Conservation (phyloP, 768 basidiomycete genomes). For the Brasilioporus rufonigricans region DNA sequence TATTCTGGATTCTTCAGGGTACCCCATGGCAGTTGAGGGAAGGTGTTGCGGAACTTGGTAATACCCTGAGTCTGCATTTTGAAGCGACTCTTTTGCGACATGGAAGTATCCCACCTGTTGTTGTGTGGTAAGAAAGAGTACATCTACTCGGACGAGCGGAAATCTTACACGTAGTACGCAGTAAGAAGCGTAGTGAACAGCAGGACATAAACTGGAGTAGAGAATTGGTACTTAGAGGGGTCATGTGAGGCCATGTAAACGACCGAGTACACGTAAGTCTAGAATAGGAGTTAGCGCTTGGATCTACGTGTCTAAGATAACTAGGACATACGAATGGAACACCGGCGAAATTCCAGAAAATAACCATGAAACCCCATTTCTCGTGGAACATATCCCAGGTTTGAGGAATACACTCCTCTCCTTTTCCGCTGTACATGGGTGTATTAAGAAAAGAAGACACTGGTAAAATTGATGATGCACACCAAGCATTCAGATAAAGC, state of each 20-base stretch:
- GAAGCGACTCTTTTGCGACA: slow-evolving; percentile 97
- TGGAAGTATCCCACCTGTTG: slow-evolving; percentile 86
- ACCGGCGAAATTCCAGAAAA: slow-evolving; percentile 96
- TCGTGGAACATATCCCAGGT: slow-evolving; percentile 99
- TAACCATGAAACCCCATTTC: slow-evolving; percentile 98
- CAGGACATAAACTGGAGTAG: slow-evolving; percentile 66
- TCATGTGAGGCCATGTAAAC: slow-evolving; percentile 98
- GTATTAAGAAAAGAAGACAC: not conserved
- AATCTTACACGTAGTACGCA: slow-evolving; percentile 79
- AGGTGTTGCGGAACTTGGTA: slow-evolving; percentile 79
- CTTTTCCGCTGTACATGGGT: slow-evolving; percentile 62
- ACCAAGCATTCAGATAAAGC: slow-evolving; percentile 97
- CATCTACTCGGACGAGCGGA: not conserved
- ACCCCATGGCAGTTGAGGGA: slow-evolving; percentile 89
- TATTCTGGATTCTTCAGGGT: slow-evolving; percentile 82
- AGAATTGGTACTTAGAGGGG: slow-evolving; percentile 83
- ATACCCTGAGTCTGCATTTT: slow-evolving; percentile 96
- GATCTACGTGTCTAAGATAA: not conserved
- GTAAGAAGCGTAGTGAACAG: slow-evolving; percentile 75
- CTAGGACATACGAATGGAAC: slow-evolving; percentile 76
- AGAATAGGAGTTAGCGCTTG: not conserved
- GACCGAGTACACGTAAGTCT: slow-evolving; percentile 97
- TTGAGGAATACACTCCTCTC: slow-evolving; percentile 92
- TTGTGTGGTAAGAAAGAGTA: not conserved
- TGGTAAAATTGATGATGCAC: slow-evolving; percentile 13